These are phyloP conservation scores for Blechomonas ayalai DNA, from an alignment of 208 protist species.

Conservation along the genomic window DNA sequence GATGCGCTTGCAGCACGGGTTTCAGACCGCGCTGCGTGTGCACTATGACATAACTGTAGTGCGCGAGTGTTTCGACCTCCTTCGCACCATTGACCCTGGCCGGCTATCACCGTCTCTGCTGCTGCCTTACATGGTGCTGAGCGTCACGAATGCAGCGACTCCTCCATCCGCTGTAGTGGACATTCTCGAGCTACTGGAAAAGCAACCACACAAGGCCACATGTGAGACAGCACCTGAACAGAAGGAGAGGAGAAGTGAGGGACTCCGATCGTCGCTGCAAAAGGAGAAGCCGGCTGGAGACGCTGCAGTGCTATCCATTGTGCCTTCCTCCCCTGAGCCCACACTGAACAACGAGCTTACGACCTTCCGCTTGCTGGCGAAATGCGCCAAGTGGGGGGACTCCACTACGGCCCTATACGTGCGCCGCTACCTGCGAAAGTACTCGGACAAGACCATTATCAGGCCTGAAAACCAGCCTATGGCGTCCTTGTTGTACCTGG, in stretches of 20 bases:
- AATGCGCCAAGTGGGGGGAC: slow-evolving; percentile 65
- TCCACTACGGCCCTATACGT: slow-evolving; percentile 31
- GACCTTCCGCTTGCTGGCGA: slow-evolving; percentile 61
- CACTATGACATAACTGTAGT: slow-evolving; percentile 55
- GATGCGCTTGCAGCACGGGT: slow-evolving; percentile 72
- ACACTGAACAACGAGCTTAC: slow-evolving; percentile 66
- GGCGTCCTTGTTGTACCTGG: slow-evolving; percentile 40
- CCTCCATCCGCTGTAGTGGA: slow-evolving; percentile 47
- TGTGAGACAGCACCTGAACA: not conserved
- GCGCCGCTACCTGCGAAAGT: slow-evolving; percentile 20
- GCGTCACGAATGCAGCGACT: slow-evolving; percentile 45
- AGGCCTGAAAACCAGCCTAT: slow-evolving; percentile 21
- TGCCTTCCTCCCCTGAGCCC: slow-evolving; percentile 10
- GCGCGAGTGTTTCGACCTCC: slow-evolving; percentile 57
- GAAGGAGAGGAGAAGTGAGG: not conserved
- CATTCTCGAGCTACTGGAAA: slow-evolving; percentile 32
- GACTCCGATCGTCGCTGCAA: too few relatives aligned
- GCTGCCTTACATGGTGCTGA: slow-evolving; percentile 70
- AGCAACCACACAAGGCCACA: not conserved
- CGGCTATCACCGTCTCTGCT: slow-evolving; percentile 43
- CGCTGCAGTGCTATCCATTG: too few relatives aligned
- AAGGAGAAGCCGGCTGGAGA: too few relatives aligned
- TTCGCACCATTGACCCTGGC: slow-evolving; percentile 23
- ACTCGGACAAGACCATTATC: slow-evolving; percentile 11
- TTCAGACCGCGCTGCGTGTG: slow-evolving; percentile 71